Evolutionary conservation across 805 yeast genomes (phyloP), one percentile per base, ranked within the genome.

Genomic region (Candida chauliodis): DNA sequence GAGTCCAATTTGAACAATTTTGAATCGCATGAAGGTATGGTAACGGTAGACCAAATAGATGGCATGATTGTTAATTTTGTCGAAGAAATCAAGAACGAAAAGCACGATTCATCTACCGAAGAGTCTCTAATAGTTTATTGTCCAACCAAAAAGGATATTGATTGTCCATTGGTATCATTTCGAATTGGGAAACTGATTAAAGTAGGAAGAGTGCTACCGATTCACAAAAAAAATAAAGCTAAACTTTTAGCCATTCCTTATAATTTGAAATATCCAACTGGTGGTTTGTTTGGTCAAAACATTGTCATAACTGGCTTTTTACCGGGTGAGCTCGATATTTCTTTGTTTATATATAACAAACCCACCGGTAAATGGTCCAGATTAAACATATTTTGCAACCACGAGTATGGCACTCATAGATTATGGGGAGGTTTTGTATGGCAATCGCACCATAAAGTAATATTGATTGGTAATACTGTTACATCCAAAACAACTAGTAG

Each of bases 401-500:
- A 75, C 45, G 75, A 71, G 34, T 61, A 69, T 22, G 73, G 73
- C 21, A 66, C 75, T 2, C 85, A 81, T 50, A 61, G 82, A 37
- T 70, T 81, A 36, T 78, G 85, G 76, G 80, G 78, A 44, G 78
- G 84, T 0, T 79, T 74, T 57, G 78, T 78, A 1, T 84, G 95
- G 95, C 73, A 73, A 22, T 81, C 90, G 1, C 95, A 84, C 56
- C 91, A 84, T 51, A 79, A 78, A 53, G 78, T 81, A 1, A 61
- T 81, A 1, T 56, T 82, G 20, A 49, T 84, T 24, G 93, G 93
- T 1, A 71, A 69, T 46, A 50, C 53, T 22, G 59, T 66, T n/a
- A 67, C 76, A 3, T 58, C 71, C 1, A 53, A 53, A 28, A 68
- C 78, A 3, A 61, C 74, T 3, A 69, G 77, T 36, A 61, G 73